Evolutionary conservation across 805 yeast genomes (phyloP), one percentile per base, ranked within the genome.

Genomic region (Metschnikowia matae): DNA sequence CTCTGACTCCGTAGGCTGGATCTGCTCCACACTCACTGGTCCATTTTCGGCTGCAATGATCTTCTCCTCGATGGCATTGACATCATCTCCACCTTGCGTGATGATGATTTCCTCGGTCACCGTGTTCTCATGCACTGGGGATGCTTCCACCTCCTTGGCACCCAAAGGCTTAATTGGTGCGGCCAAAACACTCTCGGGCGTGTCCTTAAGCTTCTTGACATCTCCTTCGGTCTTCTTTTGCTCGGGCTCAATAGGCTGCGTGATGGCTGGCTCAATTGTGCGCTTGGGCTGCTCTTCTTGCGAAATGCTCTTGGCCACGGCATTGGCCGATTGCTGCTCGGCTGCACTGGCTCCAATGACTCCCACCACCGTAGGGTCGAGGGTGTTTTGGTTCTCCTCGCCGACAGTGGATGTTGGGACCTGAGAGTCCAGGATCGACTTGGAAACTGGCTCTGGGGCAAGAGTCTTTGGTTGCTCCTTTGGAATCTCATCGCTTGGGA

Each of bases 1-100:
- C 60, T 73, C 75, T 29, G 70, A 63, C 31, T 62, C 66, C 35
- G 74, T 68, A 18, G 77, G 77, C 57, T 70, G 61, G 56, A 73
- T 66, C 58, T 73, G 75, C 60, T 73, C 77, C 37, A 73, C 64
- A 29, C 68, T 63, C 14, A 68, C 71, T 39, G 66, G 69, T 36
- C 68, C 69, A 33, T 65, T 65, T 55, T 64, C 73, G 48, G 63
- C 61, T 43, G 73, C 72, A 37, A 61, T 63, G 46, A 71, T 62
- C 40, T 67, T 69, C 42, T 68, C 64, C 49, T 65, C 71, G 45
- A 69, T 61, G 32, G 66, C 69, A 36, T 63, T 57, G 40, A 53
- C 51, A 41, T 62, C 59, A 23, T 48, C 49, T 3, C 61, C 62
- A 26, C 76, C 77, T 45, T 67, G 68, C n/a, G 76, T 73, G 44